These are phyloP conservation scores for Penicillium sp. DNA, from an alignment of 2,329 filamentous ascomycete species.

Conservation along the genomic window DNA sequence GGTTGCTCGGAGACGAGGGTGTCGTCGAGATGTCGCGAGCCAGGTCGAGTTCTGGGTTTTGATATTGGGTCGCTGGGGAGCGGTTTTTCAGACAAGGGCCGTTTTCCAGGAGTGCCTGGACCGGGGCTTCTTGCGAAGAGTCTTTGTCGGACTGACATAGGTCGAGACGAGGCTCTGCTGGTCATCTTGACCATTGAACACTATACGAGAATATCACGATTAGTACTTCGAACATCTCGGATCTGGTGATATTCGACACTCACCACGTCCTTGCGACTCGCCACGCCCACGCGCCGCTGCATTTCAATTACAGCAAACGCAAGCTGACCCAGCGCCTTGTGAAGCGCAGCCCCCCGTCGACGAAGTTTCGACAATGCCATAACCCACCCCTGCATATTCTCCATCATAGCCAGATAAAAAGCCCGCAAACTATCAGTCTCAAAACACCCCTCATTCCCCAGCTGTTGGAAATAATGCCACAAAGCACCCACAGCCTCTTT, in stretches of 20 bases:
- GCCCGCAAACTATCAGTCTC: slow-evolving; percentile 63
- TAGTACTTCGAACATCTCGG: slow-evolving; percentile 1
- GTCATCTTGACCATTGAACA: slow-evolving; percentile 22
- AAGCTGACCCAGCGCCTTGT: slow-evolving; percentile 69
- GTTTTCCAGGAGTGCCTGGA: slow-evolving; percentile 5
- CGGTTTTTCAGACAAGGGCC: slow-evolving; percentile 29
- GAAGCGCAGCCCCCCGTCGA: slow-evolving; percentile 69
- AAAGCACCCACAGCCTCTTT: slow-evolving; percentile 75
- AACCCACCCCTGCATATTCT: slow-evolving; percentile 89
- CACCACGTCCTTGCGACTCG: slow-evolving; percentile 70
- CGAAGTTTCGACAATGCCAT: slow-evolving; percentile 76
- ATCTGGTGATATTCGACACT: slow-evolving; percentile 47
- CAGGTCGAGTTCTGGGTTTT: slow-evolving; percentile 13
- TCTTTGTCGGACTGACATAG: slow-evolving; percentile 26
- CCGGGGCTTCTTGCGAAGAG: slow-evolving; percentile 24
- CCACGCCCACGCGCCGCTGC: slow-evolving; percentile 78
- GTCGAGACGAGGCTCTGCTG: slow-evolving; percentile 11
- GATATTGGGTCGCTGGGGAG: slow-evolving; percentile 32
- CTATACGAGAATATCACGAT: slow-evolving; percentile 15
- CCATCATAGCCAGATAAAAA: slow-evolving; percentile 86
- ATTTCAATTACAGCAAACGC: slow-evolving; percentile 80
- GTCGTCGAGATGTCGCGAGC: slow-evolving; percentile 10
- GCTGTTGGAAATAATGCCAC: slow-evolving; percentile 69
- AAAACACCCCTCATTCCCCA: slow-evolving; percentile 64
- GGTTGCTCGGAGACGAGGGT: slow-evolving; percentile 13